These are phyloP conservation scores for Nectriaceae sp. DNA, from an alignment of 2,329 filamentous ascomycete species.

Conservation along the genomic window DNA sequence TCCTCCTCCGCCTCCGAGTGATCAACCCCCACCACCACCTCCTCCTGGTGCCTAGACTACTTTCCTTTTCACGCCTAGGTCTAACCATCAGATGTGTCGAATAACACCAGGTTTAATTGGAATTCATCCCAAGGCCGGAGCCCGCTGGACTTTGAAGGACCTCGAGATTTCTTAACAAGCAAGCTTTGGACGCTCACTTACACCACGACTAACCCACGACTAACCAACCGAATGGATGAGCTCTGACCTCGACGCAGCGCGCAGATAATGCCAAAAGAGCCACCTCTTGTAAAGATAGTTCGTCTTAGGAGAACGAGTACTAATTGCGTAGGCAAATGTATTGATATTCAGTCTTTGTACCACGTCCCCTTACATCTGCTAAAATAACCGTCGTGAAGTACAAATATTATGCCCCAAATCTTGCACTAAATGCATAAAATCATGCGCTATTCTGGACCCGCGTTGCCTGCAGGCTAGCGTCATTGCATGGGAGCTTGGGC, in stretches of 20 bases:
- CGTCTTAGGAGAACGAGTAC: conserved; percentile 20
- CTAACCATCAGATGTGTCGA: neutral
- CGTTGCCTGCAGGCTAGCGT: neutral
- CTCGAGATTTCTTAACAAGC: too few species aligned
- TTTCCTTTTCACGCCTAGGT: neutral
- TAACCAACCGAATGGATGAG: neutral
- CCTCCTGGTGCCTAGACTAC: conserved; percentile 50
- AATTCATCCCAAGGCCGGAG: neutral
- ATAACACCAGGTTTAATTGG: neutral
- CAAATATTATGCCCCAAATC: neutral
- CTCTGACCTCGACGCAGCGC: too few species aligned
- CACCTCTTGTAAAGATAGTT: conserved; percentile 14
- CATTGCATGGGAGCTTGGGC: conserved; percentile 23
- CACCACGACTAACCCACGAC: too few species aligned
- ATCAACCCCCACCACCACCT: conserved; percentile 65
- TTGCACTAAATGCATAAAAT: neutral
- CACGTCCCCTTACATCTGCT: too few species aligned
- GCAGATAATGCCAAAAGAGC: too few species aligned
- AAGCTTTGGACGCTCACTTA: neutral
- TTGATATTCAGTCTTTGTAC: too few species aligned
- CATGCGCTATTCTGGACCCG: conserved; percentile 8
- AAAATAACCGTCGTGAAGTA: conserved; percentile 14
- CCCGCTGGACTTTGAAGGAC: neutral
- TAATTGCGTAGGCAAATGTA: conserved; percentile 29
- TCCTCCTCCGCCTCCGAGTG: conserved; percentile 65